Percentiles rank a stretch among this genome's conserved stretches.
Conservation (phyloP, 2,329 filamentous ascomycete species). For the Nemania diffusa region DNA sequence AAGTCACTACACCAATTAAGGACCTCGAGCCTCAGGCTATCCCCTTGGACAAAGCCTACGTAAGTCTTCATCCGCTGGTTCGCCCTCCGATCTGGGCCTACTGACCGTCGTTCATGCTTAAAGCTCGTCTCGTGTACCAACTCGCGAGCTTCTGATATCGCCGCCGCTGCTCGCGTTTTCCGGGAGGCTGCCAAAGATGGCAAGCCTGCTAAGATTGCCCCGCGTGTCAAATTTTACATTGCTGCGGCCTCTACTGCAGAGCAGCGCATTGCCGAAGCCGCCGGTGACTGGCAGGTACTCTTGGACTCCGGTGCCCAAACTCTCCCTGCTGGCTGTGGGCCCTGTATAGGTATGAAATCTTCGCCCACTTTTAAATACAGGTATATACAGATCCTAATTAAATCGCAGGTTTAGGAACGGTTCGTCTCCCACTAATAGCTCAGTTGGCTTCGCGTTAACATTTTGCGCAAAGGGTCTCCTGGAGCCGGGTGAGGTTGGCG, state of each 20-base stretch:
- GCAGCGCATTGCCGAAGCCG: conserved; percentile 79
- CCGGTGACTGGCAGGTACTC: conserved; percentile 86
- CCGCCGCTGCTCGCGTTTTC: conserved; percentile 86
- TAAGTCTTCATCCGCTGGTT: not conserved
- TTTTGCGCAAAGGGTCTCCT: no score
- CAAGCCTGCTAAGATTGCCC: conserved; percentile 74
- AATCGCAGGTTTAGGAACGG: no score
- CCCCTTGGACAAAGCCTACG: conserved; percentile 81
- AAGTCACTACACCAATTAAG: conserved; percentile 80
- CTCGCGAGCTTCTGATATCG: conserved; percentile 67
- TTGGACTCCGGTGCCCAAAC: conserved; percentile 80
- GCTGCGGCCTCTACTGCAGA: conserved; percentile 84
- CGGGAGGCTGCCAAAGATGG: conserved; percentile 75
- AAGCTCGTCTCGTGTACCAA: conserved; percentile 57
- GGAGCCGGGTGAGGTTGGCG: conserved; percentile 69
- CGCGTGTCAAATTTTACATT: conserved; percentile 86
- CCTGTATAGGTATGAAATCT: conserved; percentile 76
- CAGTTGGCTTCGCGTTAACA: no score
- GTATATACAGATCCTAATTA: no score
- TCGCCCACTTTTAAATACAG: no score
- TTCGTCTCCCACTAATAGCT: no score
- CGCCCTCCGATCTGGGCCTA: not conserved
- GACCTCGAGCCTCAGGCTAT: conserved; percentile 81
- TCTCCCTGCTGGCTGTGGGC: conserved; percentile 79
- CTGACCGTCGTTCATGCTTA: not conserved